Conservation (phyloP, 148 eudicot species). For the Bassia scoparia region DNA sequence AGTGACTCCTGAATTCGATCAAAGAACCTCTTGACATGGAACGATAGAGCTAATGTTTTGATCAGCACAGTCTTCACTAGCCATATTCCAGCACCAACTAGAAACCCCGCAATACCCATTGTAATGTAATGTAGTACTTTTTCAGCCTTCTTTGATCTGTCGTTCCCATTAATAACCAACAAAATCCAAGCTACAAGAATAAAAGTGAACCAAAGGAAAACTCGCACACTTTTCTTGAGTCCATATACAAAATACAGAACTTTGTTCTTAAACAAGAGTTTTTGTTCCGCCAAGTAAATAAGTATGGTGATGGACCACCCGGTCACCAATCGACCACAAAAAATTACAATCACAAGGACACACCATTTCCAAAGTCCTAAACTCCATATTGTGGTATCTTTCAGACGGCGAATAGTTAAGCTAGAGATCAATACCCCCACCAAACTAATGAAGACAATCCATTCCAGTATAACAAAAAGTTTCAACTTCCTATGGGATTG, state of each 20-base stretch:
- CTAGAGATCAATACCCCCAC: constrained; percentile 46
- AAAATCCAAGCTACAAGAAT: constrained; percentile 77
- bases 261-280: constrained; percentile 63
- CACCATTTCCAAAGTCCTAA: constrained; percentile 79
- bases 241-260: constrained; percentile 75
- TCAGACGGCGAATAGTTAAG: constrained; percentile 35
- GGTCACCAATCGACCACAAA: constrained; percentile 64
- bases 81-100: constrained; percentile 80
- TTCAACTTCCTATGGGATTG: constrained; percentile 38
- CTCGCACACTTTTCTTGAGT: constrained; percentile 58
- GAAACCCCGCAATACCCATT: constrained; percentile 54
- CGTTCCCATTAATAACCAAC: constrained; percentile 52
- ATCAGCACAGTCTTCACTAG: constrained; percentile 60
- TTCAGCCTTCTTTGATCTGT: constrained; percentile 39
- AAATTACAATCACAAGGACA: constrained; percentile 55
- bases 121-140: constrained; percentile 53
- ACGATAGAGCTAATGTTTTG: constrained; percentile 60
- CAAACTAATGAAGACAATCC: constrained; percentile 41
- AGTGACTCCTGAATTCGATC: constrained; percentile 82
- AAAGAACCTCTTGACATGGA: constrained; percentile 76
- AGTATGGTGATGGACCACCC: constrained; percentile 47
- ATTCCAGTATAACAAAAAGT: constrained; percentile 39
- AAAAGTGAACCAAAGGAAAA: constrained; percentile 63
- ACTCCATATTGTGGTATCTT: constrained; percentile 36
- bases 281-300: constrained; percentile 59